Conservation (phyloP, 257 asterid species). For the Striga asiatica region DNA sequence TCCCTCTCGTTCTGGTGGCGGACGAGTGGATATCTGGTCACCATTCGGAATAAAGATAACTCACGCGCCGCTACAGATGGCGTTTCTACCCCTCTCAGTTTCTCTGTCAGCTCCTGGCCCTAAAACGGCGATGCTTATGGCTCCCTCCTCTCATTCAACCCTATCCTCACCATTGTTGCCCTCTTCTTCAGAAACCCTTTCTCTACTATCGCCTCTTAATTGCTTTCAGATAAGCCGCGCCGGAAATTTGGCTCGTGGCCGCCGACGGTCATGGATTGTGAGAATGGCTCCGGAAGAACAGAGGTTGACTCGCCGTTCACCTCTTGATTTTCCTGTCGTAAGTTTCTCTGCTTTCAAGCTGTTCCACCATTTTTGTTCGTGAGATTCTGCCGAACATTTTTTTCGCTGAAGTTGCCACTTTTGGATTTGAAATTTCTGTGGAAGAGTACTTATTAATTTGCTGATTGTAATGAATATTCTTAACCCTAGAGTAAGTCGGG, state of each 20-base stretch:
- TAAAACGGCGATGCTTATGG: constrained; percentile 15
- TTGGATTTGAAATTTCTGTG: no score
- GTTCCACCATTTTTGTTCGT: not conserved
- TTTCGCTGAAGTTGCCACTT: not conserved
- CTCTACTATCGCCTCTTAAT: constrained; percentile 14
- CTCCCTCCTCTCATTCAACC: constrained; percentile 19
- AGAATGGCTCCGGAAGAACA: constrained; percentile 94
- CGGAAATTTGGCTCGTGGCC: constrained; percentile 13
- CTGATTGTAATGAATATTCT: no score
- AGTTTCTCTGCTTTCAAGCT: not conserved
- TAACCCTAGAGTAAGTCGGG: no score
- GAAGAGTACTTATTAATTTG: no score
- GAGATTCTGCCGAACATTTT: constrained; percentile 2
- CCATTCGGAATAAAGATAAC: not conserved
- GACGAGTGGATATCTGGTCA: constrained; percentile 16
- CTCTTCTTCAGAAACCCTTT: constrained; percentile 11
- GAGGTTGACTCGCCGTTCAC: constrained; percentile 91
- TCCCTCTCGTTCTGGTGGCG: no score
- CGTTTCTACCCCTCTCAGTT: constrained; percentile 28
- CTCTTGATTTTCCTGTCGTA: constrained; percentile 80
- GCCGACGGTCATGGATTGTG: constrained; percentile 45
- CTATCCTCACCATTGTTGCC: constrained; percentile 16
- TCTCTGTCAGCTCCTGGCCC: constrained; percentile 27
- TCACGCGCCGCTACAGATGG: constrained; percentile 41
- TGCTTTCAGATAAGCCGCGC: not conserved